Conservation (phyloP, 345 rosid genomes). For the Fremontodendron californicum region DNA sequence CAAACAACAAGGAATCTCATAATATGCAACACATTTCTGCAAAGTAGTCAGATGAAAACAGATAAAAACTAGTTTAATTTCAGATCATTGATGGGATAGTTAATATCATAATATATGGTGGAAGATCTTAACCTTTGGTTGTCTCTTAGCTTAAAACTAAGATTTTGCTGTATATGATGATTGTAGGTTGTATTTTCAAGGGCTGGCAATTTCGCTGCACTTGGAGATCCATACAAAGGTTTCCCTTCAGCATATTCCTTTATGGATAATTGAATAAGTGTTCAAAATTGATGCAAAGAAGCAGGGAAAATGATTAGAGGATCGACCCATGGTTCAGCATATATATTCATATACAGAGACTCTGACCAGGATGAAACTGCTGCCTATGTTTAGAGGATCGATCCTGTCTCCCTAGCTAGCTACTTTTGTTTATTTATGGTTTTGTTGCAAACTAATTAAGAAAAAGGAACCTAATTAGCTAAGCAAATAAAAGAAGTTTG, state of each 20-base stretch:
- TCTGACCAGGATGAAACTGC: neutral
- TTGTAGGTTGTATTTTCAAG: conserved; percentile 64
- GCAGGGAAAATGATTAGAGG: neutral
- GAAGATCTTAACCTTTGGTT: too few relatives aligned
- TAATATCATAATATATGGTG: too few relatives aligned
- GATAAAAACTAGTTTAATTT: too few relatives aligned
- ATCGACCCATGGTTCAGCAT: too few relatives aligned
- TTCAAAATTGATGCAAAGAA: neutral
- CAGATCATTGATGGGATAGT: too few relatives aligned
- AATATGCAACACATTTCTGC: too few relatives aligned
- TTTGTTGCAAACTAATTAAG: too few relatives aligned
- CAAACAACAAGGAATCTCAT: too few relatives aligned
- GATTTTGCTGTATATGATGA: neutral
- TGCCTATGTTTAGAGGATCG: neutral
- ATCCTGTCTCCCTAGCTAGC: neutral
- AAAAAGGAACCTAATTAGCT: too few relatives aligned
- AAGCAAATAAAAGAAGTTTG: neutral
- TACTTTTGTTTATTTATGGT: neutral
- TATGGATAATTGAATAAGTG: neutral
- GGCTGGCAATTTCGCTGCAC: conserved; percentile 54
- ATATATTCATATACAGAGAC: too few relatives aligned
- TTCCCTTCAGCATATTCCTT: conserved; percentile 7
- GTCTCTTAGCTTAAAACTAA: neutral
- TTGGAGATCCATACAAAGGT: conserved; percentile 28
- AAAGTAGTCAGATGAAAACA: too few relatives aligned